Conservation (phyloP, 2,329 filamentous ascomycete genomes). For the Thermomyces lanuginosus region DNA sequence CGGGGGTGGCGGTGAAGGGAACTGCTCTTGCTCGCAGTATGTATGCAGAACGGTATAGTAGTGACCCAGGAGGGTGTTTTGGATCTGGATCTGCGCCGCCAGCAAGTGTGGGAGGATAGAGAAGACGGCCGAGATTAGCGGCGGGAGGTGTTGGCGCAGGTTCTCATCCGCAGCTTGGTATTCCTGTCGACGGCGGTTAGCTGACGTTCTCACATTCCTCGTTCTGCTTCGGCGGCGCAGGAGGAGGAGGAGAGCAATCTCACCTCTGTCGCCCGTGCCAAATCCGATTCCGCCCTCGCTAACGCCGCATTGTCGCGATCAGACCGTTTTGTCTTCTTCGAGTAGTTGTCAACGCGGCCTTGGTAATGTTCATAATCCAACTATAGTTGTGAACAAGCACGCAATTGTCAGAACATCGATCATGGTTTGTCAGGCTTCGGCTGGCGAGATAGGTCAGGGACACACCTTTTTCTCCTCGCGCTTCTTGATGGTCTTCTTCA, state of each 20-base stretch:
- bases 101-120: conserved; percentile 59
- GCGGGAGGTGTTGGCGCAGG: conserved; percentile 54
- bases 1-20: conserved; percentile 55
- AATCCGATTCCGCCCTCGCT: conserved; percentile 54
- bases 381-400: conserved; percentile 23
- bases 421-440: no score
- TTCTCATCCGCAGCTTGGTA: conserved; percentile 62
- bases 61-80: conserved; percentile 60
- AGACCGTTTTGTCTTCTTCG: conserved; percentile 52
- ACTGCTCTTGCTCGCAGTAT: conserved; percentile 52
- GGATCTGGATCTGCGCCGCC: conserved; percentile 53
- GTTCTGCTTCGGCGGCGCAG: neutral
- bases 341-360: conserved; percentile 50
- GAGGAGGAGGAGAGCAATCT: conserved; percentile 7
- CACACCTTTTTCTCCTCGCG: conserved; percentile 57
- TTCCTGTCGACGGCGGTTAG: conserved; percentile 31
- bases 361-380: conserved; percentile 67
- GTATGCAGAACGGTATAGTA: conserved; percentile 63
- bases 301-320: conserved; percentile 58
- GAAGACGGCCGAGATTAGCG: conserved; percentile 53
- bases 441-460: conserved; percentile 1
- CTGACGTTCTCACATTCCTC: conserved; percentile 7
- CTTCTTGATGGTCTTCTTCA: conserved; percentile 74
- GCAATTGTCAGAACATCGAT: no score
- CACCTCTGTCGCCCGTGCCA: conserved; percentile 49